A percentile compares a stretch with the other conserved stretches of the same genome.
phyloP scores from a whole-genome alignment of 345 rosid genomes.

The Fremontodendron californicum region DNA sequence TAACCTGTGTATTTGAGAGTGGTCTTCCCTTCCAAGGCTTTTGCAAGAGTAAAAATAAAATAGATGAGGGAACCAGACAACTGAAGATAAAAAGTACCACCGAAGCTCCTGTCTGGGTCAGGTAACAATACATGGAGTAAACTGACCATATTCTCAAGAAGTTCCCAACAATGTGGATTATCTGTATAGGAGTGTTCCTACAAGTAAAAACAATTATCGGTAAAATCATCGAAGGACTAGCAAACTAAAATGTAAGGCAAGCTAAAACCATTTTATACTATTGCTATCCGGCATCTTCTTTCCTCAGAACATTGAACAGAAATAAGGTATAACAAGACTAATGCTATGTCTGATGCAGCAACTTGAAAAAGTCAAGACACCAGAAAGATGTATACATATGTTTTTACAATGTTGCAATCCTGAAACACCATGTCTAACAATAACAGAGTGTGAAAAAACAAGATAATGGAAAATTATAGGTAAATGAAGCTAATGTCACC shows the following conservation, averaged over 20 bases:
- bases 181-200: constrained; percentile 84
- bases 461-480: neutral
- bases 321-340: neutral
- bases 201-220: constrained; percentile 13
- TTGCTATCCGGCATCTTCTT: neutral
- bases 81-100: constrained; percentile 84
- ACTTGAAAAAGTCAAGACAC: neutral
- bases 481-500: neutral
- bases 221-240: neutral
- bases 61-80: constrained; percentile 77
- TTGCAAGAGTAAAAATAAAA: constrained; percentile 65
- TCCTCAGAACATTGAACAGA: neutral
- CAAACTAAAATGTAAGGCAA: neutral
- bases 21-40: constrained; percentile 99
- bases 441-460: neutral
- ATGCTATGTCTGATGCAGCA: neutral
- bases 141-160: constrained; percentile 96
- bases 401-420: neutral
- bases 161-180: constrained; percentile 70
- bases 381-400: neutral
- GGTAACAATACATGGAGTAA: constrained; percentile 74
- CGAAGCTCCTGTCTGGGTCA: constrained; percentile 77
- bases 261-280: neutral
- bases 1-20: constrained; percentile 85
- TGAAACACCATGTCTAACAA: neutral